Conservation (phyloP, 495 filamentous ascomycete species). For the Penicillium lagena region DNA sequence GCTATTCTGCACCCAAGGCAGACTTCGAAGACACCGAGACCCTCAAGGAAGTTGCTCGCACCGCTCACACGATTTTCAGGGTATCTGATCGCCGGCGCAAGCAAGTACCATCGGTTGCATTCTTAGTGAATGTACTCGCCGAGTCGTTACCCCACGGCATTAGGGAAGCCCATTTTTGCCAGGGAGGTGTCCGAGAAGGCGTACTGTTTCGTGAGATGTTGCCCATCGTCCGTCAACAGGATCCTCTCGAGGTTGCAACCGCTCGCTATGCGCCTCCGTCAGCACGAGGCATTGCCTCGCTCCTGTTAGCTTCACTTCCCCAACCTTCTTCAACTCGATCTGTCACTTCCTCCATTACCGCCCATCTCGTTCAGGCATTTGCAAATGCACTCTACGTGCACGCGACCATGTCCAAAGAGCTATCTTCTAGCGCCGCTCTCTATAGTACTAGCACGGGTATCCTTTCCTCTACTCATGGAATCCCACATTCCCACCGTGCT, state of each 20-base stretch:
- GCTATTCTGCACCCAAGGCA: constrained; percentile 58
- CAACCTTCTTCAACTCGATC: constrained; percentile 12
- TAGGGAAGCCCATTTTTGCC: constrained; percentile 70
- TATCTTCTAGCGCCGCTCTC: constrained; percentile 59
- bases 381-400: constrained; percentile 50
- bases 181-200: constrained; percentile 82
- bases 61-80: constrained; percentile 57
- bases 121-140: constrained; percentile 66
- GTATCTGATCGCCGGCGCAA: constrained; percentile 73
- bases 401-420: constrained; percentile 40
- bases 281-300: constrained; percentile 24
- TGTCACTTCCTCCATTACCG: constrained; percentile 31
- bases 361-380: constrained; percentile 42
- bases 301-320: constrained; percentile 42
- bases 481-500: constrained; percentile 65
- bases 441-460: constrained; percentile 65
- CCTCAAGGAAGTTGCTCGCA: constrained; percentile 46
- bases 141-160: constrained; percentile 61
- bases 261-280: constrained; percentile 40
- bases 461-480: constrained; percentile 59
- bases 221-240: constrained; percentile 48
- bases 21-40: constrained; percentile 56
- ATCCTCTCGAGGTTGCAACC: constrained; percentile 60
- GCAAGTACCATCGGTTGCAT: constrained; percentile 79
- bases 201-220: constrained; percentile 61